Percentiles rank a stretch among this genome's conserved stretches.
Evolutionary conservation across 2,329 filamentous ascomycete genomes (phyloP).

Genomic region (Aspergillus sp.): DNA sequence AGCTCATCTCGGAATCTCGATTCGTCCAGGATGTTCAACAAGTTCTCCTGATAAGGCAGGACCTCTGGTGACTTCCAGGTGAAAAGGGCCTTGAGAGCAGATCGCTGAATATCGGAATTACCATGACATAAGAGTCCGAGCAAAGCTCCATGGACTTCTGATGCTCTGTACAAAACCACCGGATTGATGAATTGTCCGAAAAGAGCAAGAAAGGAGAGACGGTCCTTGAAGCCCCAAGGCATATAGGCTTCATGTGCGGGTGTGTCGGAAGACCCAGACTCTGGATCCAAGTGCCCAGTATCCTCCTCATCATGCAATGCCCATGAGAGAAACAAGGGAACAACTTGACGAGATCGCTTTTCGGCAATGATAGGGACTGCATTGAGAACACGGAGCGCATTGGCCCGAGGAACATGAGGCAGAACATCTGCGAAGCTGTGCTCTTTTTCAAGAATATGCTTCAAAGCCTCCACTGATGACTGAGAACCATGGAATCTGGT

Average conservation of each 20-base stretch:
- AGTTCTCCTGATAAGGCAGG: constrained; percentile 70
- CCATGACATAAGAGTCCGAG: constrained; percentile 74
- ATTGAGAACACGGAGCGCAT: constrained; percentile 71
- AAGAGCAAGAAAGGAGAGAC: constrained; percentile 71
- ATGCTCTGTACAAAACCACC: constrained; percentile 67
- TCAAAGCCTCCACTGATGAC: constrained; percentile 51
- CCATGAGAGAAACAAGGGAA: constrained; percentile 82
- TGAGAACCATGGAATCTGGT: constrained; percentile 47
- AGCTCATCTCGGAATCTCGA: constrained; percentile 87
- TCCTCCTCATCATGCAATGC: constrained; percentile 47
- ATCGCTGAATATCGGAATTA: constrained; percentile 80
- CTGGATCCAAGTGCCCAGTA: constrained; percentile 9
- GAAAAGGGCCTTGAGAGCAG: constrained; percentile 73
- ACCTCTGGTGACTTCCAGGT: constrained; percentile 79
- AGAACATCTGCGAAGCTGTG: constrained; percentile 38
- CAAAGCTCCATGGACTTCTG: constrained; percentile 67
- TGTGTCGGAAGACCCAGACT: constrained; percentile 2
- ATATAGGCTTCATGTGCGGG: constrained; percentile 13
- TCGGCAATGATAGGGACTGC: constrained; percentile 71
- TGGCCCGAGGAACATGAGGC: constrained; percentile 53
- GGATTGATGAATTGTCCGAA: constrained; percentile 84
- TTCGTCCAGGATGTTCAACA: constrained; percentile 83
- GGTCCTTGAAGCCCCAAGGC: constrained; percentile 53
- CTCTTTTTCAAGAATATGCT: constrained; percentile 55
- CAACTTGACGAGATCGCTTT: constrained; percentile 72